Evolutionary conservation across 2,329 filamentous ascomycete species (phyloP).

Genomic region (Leptographium radiaticola): DNA sequence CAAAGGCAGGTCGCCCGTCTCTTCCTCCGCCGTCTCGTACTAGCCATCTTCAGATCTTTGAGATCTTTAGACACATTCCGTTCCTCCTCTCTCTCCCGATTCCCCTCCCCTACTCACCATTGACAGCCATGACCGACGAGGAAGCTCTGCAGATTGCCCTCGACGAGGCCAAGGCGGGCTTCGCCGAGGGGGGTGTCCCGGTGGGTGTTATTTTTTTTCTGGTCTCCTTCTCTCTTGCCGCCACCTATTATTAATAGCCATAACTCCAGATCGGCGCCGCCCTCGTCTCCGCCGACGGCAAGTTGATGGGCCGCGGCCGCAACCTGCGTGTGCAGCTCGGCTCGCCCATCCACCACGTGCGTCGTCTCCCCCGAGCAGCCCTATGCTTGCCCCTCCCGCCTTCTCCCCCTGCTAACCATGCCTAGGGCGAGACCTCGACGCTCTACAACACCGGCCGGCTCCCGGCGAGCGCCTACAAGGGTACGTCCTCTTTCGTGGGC

Average conservation of each 20-base stretch:
- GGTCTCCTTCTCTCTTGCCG: background rate
- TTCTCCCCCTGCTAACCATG: background rate
- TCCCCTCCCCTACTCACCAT: background rate
- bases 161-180: slow-evolving; percentile 31
- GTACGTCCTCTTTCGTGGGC: background rate
- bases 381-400: background rate
- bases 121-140: slow-evolving; percentile 8
- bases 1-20: no score
- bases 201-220: slow-evolving; percentile 17
- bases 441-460: slow-evolving; percentile 62
- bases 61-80: background rate
- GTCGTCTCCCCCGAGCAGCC: slow-evolving; percentile 14
- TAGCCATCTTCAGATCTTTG: background rate
- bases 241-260: background rate
- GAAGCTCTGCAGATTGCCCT: slow-evolving; percentile 23
- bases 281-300: slow-evolving; percentile 56
- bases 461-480: slow-evolving; percentile 51
- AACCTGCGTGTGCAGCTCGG: slow-evolving; percentile 65
- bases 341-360: slow-evolving; percentile 58
- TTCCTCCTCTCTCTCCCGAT: background rate
- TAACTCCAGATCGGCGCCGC: slow-evolving; percentile 34
- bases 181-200: slow-evolving; percentile 33
- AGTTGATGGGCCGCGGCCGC: slow-evolving; percentile 57
- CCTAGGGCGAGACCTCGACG: slow-evolving; percentile 52
- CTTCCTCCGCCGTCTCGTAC: background rate